phyloP scores from a whole-genome alignment of 805 yeast genomes.

The Candida incommunis region DNA sequence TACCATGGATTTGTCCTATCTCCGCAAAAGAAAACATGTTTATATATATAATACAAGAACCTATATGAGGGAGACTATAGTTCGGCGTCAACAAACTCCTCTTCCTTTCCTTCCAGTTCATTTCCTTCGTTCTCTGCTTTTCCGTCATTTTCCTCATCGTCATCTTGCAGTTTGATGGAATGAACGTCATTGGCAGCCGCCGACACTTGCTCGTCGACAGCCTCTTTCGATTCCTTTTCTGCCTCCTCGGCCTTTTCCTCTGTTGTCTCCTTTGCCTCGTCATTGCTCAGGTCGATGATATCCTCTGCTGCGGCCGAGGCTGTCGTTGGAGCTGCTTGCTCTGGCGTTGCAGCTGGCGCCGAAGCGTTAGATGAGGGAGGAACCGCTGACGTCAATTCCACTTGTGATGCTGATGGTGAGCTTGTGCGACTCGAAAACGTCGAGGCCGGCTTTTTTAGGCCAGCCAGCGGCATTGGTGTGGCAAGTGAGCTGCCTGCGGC shows the following conservation, averaged over 20 bases:
- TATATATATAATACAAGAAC: too few species aligned
- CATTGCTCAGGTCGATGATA: not conserved
- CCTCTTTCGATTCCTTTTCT: not conserved
- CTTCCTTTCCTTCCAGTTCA: not conserved
- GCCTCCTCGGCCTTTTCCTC: not conserved
- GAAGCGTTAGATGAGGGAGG: not conserved
- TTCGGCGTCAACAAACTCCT: conserved; percentile 3
- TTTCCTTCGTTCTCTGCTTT: not conserved
- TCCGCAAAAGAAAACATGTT: too few species aligned
- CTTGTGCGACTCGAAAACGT: not conserved
- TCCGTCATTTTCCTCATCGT: not conserved
- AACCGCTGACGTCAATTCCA: not conserved
- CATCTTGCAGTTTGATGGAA: too few species aligned
- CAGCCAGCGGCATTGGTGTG: not conserved
- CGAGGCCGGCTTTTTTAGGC: not conserved
- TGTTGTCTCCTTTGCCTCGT: not conserved
- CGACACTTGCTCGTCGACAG: not conserved
- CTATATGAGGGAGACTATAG: too few species aligned
- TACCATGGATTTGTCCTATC: too few species aligned
- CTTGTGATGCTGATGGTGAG: not conserved
- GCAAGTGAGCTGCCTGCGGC: not conserved
- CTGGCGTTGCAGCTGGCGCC: not conserved
- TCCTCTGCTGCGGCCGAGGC: not conserved
- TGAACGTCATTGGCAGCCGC: not conserved
- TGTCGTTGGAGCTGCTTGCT: not conserved